phyloP scores from a whole-genome alignment of 345 rosid species.

The Clausena lansium region DNA sequence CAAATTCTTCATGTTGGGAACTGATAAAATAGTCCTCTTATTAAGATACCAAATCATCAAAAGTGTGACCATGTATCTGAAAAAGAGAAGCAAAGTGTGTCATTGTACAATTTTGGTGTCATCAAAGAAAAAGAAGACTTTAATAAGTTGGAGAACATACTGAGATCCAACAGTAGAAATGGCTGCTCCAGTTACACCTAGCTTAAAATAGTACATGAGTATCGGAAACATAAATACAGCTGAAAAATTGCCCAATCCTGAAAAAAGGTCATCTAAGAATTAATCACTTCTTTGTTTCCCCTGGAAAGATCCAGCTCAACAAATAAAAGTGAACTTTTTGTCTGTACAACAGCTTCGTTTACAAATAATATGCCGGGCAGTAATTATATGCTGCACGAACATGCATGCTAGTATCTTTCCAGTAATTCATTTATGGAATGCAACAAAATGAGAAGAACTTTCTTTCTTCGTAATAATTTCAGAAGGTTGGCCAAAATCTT shows the following conservation, averaged over 20 bases:
- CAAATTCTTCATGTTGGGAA: conserved; percentile 29
- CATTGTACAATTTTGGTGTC: neutral
- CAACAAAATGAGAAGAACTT: neutral
- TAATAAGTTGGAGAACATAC: conserved; percentile 19
- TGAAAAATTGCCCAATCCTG: conserved; percentile 39
- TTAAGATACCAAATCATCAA: conserved; percentile 40
- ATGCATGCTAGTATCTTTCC: neutral
- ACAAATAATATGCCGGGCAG: too few species aligned
- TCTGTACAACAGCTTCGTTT: neutral
- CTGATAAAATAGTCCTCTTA: conserved; percentile 24
- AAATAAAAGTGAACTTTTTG: neutral
- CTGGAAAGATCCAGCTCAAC: neutral
- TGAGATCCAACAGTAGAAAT: conserved; percentile 39
- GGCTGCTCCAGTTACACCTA: conserved; percentile 42
- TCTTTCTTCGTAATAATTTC: neutral
- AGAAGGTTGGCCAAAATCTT: conserved; percentile 9
- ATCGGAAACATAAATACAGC: conserved; percentile 35
- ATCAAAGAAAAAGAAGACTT: neutral
- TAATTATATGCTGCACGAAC: neutral
- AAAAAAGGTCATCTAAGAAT: conserved; percentile 4
- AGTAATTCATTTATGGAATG: neutral
- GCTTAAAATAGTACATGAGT: conserved; percentile 25
- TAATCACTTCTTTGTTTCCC: neutral
- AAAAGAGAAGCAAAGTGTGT: neutral
- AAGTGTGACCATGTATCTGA: conserved; percentile 33